These are phyloP conservation scores for Liquidambar formosana DNA, from an alignment of 164 flowering plant genomes.

Conservation along the genomic window DNA sequence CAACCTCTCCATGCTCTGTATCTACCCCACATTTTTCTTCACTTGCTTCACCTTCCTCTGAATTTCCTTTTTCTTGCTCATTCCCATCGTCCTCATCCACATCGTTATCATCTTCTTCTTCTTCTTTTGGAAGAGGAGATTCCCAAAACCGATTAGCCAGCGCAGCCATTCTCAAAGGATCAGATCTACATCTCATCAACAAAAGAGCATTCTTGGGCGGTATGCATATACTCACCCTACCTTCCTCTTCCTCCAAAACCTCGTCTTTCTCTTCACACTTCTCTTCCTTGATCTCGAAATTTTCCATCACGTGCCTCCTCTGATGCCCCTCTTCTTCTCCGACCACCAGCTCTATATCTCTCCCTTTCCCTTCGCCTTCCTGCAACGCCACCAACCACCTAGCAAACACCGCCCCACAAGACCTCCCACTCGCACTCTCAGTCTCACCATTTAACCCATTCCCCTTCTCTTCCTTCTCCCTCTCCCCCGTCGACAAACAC, in stretches of 20 bases:
- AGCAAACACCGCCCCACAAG: slow-evolving; percentile 65
- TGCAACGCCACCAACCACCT: slow-evolving; percentile 68
- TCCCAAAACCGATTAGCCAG: slow-evolving; percentile 75
- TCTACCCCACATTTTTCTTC: not conserved
- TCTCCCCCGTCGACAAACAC: slow-evolving; percentile 39
- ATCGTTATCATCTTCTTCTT: slow-evolving; percentile 21
- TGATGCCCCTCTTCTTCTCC: slow-evolving; percentile 23
- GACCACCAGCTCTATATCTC: slow-evolving; percentile 4
- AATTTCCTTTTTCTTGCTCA: not conserved
- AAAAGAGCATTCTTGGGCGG: slow-evolving; percentile 91
- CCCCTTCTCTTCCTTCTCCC: slow-evolving; percentile 22
- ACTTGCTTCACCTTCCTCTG: slow-evolving; percentile 23
- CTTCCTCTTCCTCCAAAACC: slow-evolving; percentile 34
- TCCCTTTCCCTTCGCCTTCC: slow-evolving; percentile 37
- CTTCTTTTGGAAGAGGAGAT: slow-evolving; percentile 30
- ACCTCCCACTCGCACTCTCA: slow-evolving; percentile 12
- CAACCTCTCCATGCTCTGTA: slow-evolving; percentile 9
- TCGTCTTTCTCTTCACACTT: slow-evolving; percentile 23
- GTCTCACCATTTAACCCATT: not conserved
- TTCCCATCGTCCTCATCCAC: slow-evolving; percentile 12
- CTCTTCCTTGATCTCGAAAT: slow-evolving; percentile 42
- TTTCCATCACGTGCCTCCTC: slow-evolving; percentile 59
- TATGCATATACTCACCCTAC: slow-evolving; percentile 59
- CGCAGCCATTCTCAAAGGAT: slow-evolving; percentile 73
- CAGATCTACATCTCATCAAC: slow-evolving; percentile 95